Percentiles rank a stretch among this genome's conserved stretches.
Conservation (phyloP, 2,329 filamentous ascomycete species). For the Fusarium acutatum region DNA sequence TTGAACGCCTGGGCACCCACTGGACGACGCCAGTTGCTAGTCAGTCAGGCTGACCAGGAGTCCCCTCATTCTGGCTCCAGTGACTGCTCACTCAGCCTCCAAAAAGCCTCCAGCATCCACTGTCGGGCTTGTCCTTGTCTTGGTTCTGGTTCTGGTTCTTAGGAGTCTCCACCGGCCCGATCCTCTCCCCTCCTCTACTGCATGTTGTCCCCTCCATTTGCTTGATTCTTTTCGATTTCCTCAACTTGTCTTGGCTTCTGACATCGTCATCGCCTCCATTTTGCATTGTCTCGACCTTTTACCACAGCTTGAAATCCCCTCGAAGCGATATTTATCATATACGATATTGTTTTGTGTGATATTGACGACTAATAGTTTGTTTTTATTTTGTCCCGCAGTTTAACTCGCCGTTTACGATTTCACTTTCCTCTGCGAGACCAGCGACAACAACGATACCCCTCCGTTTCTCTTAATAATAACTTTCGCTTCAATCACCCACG, state of each 20-base stretch:
- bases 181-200: slow-evolving; percentile 36
- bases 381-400: slow-evolving; percentile 33
- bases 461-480: slow-evolving; percentile 26
- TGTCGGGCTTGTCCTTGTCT: slow-evolving; percentile 30
- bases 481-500: background rate
- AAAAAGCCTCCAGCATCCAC: slow-evolving; percentile 20
- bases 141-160: slow-evolving; percentile 17
- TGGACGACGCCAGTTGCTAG: slow-evolving; percentile 30
- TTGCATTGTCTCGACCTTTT: slow-evolving; percentile 15
- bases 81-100: slow-evolving; percentile 23
- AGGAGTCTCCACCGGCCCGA: slow-evolving; percentile 36
- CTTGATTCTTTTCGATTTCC: slow-evolving; percentile 38
- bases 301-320: background rate
- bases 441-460: slow-evolving; percentile 35
- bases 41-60: slow-evolving; percentile 38
- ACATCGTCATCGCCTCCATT: slow-evolving; percentile 38
- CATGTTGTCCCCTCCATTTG: slow-evolving; percentile 34
- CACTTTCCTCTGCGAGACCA: slow-evolving; percentile 25
- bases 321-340: slow-evolving; percentile 17
- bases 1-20: slow-evolving; percentile 35
- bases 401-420: slow-evolving; percentile 31
- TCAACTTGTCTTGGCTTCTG: slow-evolving; percentile 32
- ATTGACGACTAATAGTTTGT: slow-evolving; percentile 37
- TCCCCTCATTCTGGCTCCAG: slow-evolving; percentile 24
- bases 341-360: slow-evolving; percentile 20